Evolutionary conservation across 2,329 filamentous ascomycete species (phyloP), one percentile per base, ranked within the genome.

Genomic region (Aspergillus arachidicola): DNA sequence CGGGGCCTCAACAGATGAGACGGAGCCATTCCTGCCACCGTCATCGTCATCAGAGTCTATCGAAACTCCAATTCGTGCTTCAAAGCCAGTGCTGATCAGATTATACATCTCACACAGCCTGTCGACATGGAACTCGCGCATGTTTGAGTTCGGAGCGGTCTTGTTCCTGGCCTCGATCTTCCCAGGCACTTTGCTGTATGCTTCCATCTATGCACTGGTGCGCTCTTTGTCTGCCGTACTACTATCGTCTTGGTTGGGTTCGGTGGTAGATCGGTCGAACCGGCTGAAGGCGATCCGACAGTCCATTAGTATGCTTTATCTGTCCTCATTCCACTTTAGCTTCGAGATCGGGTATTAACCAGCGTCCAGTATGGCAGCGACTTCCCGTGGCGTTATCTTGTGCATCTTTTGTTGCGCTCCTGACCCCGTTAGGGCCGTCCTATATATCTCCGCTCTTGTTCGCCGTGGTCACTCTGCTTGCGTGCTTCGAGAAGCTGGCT

Each of bases 401-500:
- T 53, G 75, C 68, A 3, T 69, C 82, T 6, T 83, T 88, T 50
- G 77, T 79, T 60, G 58, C 72, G 14, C 69, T 84, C 10, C 53
- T 73, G 6, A 57, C 9, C 1, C 60, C 59, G 7, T 53, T 45
- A 7, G 46, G 51, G 3, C 55, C 67, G 62, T 32, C 57, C 19
- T 6, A 12, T 9, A 16, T 69, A 1, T 57, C 51, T 9, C 57
- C 55, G 11, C 36, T 75, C 0, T 61, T 82, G 2, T 72, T 82
- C 63, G 67, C 68, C 2, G 34, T 72, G 2, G 72, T 80, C n/a
- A 81, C 84, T 0, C 21, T 86, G 0, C 76, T 92, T 51, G 88
- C 89, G 0, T 91, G 89, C 61, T 70, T 89, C 1, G 91, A 93
- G 76, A 93, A 93, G 73, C 75, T 92, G 10, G 83, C 81, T 16